These are phyloP conservation scores for Whalleya microplaca DNA, from an alignment of 2,329 filamentous ascomycete genomes.

Conservation along the genomic window DNA sequence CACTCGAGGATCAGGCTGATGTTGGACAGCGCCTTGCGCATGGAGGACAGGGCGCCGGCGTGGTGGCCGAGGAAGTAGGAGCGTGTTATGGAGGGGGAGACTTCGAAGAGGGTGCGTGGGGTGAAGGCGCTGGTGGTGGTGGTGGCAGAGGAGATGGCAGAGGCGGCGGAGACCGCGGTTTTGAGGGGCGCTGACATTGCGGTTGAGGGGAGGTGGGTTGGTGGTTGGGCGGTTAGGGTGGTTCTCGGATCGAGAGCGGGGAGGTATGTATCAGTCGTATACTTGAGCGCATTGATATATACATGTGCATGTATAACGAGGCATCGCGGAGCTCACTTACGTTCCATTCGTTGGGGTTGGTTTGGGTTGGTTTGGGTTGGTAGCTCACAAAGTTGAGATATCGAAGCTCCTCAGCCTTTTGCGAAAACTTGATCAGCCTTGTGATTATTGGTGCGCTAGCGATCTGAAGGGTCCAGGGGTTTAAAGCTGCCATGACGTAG, in stretches of 20 bases:
- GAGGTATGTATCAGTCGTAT: constrained; percentile 8
- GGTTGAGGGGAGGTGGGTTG: not conserved
- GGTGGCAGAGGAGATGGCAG: too few relatives aligned
- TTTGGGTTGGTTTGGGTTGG: too few relatives aligned
- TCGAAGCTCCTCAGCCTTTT: not conserved
- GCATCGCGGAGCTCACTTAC: not conserved
- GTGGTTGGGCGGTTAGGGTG: not conserved
- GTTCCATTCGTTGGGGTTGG: too few relatives aligned
- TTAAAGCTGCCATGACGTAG: constrained; percentile 2
- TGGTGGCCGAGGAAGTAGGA: constrained; percentile 98
- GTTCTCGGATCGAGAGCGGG: not conserved
- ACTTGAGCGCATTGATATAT: not conserved
- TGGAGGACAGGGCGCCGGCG: constrained; percentile 76
- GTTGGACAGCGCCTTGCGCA: constrained; percentile 77
- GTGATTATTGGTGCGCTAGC: not conserved
- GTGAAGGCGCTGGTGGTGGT: constrained; percentile 54
- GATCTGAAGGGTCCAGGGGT: not conserved
- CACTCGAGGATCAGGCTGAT: constrained; percentile 93
- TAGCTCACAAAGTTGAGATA: too few relatives aligned
- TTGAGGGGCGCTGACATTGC: constrained; percentile 22
- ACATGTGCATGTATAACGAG: too few relatives aligned
- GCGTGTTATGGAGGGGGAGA: constrained; percentile 74
- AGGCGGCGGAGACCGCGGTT: too few relatives aligned
- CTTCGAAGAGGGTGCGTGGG: constrained; percentile 73
- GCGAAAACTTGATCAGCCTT: not conserved